These are phyloP conservation scores for Colletotrichum trifolii DNA, from an alignment of 2,329 filamentous ascomycete genomes.

Conservation along the genomic window DNA sequence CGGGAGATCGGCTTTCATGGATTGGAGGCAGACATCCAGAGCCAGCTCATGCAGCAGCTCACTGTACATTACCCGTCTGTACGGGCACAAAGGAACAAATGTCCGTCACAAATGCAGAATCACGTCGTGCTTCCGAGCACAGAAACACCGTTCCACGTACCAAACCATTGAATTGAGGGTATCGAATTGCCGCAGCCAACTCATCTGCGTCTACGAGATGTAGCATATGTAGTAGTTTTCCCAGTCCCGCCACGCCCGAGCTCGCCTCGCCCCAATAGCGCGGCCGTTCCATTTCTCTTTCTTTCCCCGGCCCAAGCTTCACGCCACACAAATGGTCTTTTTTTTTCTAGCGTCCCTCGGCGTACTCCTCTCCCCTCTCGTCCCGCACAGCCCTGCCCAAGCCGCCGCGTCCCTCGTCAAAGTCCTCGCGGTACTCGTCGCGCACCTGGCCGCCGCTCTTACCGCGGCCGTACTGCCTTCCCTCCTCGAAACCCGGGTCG, in stretches of 20 bases:
- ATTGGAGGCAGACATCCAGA: background rate
- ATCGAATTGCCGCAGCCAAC: constrained; percentile 27
- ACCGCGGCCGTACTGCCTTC: constrained; percentile 93
- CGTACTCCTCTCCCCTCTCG: constrained; percentile 47
- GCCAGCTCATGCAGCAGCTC: background rate
- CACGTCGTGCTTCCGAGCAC: constrained; percentile 6
- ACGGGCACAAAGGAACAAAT: background rate
- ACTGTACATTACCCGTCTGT: constrained; percentile 28
- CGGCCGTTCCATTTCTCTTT: constrained; percentile 51
- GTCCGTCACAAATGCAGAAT: background rate
- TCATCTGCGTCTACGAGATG: constrained; percentile 12
- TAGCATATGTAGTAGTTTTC: constrained; percentile 2
- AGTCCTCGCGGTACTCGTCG: constrained; percentile 98
- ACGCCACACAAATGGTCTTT: too few species aligned
- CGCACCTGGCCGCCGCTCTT: constrained; percentile 97
- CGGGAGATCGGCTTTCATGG: background rate
- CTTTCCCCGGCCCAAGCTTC: constrained; percentile 51
- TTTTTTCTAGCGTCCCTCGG: constrained; percentile 51
- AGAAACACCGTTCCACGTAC: background rate
- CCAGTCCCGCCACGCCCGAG: too few species aligned
- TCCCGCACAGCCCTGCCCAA: constrained; percentile 80
- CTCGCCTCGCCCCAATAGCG: too few species aligned
- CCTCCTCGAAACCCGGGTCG: constrained; percentile 95
- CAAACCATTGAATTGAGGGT: constrained; percentile 29
- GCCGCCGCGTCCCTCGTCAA: constrained; percentile 92